Base-by-base conservation (phyloP, 306 rosid genomes). In the Amphicarpaea edgeworthii region DNA sequence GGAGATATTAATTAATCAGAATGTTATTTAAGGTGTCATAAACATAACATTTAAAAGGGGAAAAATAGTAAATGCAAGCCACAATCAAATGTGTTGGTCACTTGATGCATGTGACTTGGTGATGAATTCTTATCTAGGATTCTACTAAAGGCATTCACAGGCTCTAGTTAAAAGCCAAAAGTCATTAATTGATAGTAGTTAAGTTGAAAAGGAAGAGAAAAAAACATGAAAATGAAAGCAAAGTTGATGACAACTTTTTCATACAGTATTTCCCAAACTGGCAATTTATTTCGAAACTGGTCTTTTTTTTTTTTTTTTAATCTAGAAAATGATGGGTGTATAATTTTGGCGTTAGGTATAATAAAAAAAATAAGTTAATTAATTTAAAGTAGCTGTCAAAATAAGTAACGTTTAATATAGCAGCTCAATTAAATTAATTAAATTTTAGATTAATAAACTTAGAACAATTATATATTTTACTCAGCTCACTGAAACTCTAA, bases 71-170 rank as follows among this genome's bases (percentile, higher is more conserved):
- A 73, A 73, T 21, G 69, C 43, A 65, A 64, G 30, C 12, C 28
- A 28, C 34, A 55, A 28, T 67, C 7, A 26, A 59, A 81, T 68
- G 54, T 24, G 37, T 30, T 47, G 34, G 76, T 57, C 47, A 55
- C 75, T 54, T 59, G 46, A 70, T 34, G 38, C 64, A 45, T 80
- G 74, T 72, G 83, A 72, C 53, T 65, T 14, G 45, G 51, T 64
- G 58, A 57, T 34, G 26, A 20, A 32, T 10, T 66, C 3, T 49
- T 37, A 34, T 17, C 9, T 66, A 70, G 62, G 24, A 57, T 17
- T 51, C 24, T 73, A 60, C 60, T 67, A 40, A 83, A 83, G 30
- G 62, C 49, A 46, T 61, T 68, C 73, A 59, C 76, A 38, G 49
- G 17, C 73, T 26, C 37, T n/a, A n/a, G 40, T 63, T 37, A 51